Evolutionary conservation across 2,329 filamentous ascomycete species (phyloP).

Genomic region (Diplodia scrobiculata): DNA sequence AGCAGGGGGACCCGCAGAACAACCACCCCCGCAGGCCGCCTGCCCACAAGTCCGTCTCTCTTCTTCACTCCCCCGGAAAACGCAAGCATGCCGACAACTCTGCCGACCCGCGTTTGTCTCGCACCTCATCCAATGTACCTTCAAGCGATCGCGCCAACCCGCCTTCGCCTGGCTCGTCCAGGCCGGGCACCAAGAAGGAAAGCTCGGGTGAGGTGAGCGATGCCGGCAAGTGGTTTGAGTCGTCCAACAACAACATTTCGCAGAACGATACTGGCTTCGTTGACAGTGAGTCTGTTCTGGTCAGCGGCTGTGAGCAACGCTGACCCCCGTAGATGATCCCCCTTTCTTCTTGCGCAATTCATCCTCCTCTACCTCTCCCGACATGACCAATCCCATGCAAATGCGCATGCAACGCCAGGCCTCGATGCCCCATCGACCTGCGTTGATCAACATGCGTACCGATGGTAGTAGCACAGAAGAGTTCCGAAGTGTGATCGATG

Average conservation of each 20-base stretch:
- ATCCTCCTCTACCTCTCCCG: constrained; percentile 50
- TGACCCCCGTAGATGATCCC: constrained; percentile 42
- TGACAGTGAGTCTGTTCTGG: constrained; percentile 31
- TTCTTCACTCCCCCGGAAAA: constrained; percentile 45
- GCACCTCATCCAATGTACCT: constrained; percentile 19
- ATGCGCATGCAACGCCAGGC: constrained; percentile 33
- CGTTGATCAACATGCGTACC: constrained; percentile 44
- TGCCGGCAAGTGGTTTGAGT: constrained; percentile 56
- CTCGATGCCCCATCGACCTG: constrained; percentile 33
- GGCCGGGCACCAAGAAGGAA: constrained; percentile 40
- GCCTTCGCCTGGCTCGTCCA: constrained; percentile 46
- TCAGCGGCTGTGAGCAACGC: not conserved
- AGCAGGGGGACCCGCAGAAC: not conserved
- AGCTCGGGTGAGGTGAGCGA: constrained; percentile 57
- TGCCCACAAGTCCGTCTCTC: constrained; percentile 51
- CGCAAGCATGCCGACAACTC: not conserved
- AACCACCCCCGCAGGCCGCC: constrained; percentile 48
- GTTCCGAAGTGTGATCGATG: constrained; percentile 81
- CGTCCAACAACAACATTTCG: constrained; percentile 52
- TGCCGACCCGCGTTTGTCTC: not conserved
- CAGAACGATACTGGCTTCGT: constrained; percentile 34
- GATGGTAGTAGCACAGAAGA: constrained; percentile 68
- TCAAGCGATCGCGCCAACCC: constrained; percentile 39
- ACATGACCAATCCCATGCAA: constrained; percentile 34
- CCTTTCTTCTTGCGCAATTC: constrained; percentile 52